Evolutionary conservation across 1,284 basidiomycete genomes (phyloP), one percentile per base, ranked within the genome.

Genomic region (Malassezia sp.): DNA sequence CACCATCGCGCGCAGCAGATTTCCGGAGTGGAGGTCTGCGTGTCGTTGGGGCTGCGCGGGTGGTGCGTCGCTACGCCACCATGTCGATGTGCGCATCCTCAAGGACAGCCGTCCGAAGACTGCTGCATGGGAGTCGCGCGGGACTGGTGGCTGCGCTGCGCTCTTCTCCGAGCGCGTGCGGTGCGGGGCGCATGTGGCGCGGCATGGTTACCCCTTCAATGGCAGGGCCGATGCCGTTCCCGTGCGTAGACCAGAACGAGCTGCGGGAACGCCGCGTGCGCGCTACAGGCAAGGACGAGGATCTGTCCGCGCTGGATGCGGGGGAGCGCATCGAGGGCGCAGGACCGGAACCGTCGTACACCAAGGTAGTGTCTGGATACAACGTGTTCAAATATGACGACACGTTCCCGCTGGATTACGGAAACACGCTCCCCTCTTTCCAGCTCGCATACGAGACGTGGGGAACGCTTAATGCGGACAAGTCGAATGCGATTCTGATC

Each of bases 401-500:
- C 1, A 78, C 83, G 0, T 75, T 95, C 21, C 75, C 78, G 0
- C 77, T 97, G 11, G 95, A 96, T 73, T 77, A 76, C 37, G 75
- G 80, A 0, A 70, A 76, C 0, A 74, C 80, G 1, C 76, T 97
- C 0, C 81, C 85, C 0, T 20, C 40, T 9, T 86, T 88, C 61
- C 79, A 86, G 54, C 76, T 97, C 44, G 93, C 93, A 0, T 97
- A 97, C 76, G 91, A 97, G 73, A 89, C 91, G 0, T 97, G 93
- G 93, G 91, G 91, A 2, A 79, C 78, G 1, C 80, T 97, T 45
- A 85, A 85, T 24, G 75, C 80, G 0, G 68, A 75, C 7, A 78
- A 76, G 32, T 83, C 86, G 71, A 97, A 99, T 67, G 90, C 79
- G 40, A 90, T 99, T 42, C 79, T 99, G n/a, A 77, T 99, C 3